Base-by-base conservation (phyloP, 371 early-diverging fungal species). In the Mucor lusitanicus region DNA sequence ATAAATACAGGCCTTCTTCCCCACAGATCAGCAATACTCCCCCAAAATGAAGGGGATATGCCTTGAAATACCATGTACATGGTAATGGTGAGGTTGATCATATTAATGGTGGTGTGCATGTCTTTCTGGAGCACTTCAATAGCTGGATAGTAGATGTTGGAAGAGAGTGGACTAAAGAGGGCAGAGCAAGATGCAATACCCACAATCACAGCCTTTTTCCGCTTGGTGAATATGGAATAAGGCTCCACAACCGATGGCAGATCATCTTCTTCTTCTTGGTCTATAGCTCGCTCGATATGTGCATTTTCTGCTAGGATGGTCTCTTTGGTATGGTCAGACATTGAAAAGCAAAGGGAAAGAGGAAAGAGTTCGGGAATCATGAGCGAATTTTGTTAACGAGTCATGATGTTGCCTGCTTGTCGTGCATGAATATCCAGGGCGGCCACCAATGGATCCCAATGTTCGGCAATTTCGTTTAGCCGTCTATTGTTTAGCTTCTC, bases 1-100 rank as follows among this genome's bases (percentile, higher is more conserved):
- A 86, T 65, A 54, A 86, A 86, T 6, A 90, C 84, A 2, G 85
- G 85, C 25, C 86, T 79, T 32, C 91, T 77, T 1, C 91, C 90
- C 46, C 73, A 72, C 19, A 65, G 62, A 68, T 90, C 91, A 1
- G 90, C 82, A 17, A 89, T 65, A 8, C 84, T 82, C 17, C 87
- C 89, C 90, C 89, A 90, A 23, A 89, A 70, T 3, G 78, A 57
- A 3, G 78, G 78, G 13, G 78, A 69, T 8, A 71, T 35, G 4
- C 64, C 78, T 30, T 77, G 75, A 27, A 72, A 69, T 8, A 77
- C 59, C 70, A 77, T 70, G 35, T 75, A 78, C 4, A 68, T 50
- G 2, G 73, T 75, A 7, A 78, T 64, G 7, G 73, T 75, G 3
- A 73, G 33, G 35, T 65, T 78, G 6, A 75, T 64, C 13, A 70